Conservation (phyloP, 148 eudicot species). For the Gaultheria prostrata region DNA sequence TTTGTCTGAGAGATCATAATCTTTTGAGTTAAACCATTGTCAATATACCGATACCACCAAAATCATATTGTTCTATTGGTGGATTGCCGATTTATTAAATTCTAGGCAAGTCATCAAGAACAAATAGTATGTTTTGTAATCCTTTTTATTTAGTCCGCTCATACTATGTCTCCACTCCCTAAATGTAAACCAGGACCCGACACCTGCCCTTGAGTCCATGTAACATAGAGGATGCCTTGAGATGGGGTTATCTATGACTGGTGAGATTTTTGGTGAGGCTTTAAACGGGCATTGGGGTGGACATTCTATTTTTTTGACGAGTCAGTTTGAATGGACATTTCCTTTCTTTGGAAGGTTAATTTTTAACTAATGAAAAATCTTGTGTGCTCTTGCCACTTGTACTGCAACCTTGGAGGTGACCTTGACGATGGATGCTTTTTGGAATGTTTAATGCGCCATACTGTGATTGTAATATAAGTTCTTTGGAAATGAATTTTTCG, state of each 20-base stretch:
- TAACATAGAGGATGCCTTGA: neutral
- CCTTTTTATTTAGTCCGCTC: neutral
- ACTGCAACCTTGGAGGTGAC: neutral
- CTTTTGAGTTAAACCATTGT: neutral
- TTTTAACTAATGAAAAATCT: neutral
- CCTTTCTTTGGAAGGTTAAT: neutral
- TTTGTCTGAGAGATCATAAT: neutral
- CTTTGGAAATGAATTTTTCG: neutral
- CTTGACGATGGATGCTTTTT: neutral
- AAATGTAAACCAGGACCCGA: neutral
- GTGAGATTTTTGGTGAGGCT: neutral
- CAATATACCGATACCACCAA: neutral
- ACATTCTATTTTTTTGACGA: neutral
- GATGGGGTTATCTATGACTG: neutral
- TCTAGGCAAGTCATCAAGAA: neutral
- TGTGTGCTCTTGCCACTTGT: constrained; percentile 5
- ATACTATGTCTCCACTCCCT: neutral
- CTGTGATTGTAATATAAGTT: neutral
- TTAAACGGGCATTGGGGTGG: neutral
- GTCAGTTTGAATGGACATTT: neutral
- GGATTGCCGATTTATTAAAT: neutral
- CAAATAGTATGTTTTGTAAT: neutral
- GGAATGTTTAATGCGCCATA: neutral
- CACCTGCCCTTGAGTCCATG: neutral
- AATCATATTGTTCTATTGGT: neutral